These are phyloP conservation scores for Inonotus obliquus DNA, from an alignment of 1,284 basidiomycete genomes.

Conservation along the genomic window DNA sequence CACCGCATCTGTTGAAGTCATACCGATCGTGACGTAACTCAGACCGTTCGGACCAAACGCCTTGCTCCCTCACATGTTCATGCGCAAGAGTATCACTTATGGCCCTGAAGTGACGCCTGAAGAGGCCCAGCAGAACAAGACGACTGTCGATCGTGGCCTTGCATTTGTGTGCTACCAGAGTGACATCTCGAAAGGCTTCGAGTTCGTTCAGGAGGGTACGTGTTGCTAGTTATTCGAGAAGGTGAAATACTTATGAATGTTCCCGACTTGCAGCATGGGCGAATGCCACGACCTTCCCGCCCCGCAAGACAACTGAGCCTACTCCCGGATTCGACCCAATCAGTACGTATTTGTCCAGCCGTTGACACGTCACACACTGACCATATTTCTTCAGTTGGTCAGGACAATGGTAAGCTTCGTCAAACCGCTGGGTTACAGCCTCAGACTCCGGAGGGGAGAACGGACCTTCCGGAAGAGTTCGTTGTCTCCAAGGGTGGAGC, in stretches of 20 bases:
- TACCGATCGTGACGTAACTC: not conserved
- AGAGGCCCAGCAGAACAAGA: conserved; percentile 33
- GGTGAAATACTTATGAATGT: not conserved
- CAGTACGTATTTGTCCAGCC: conserved; percentile 14
- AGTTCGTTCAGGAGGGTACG: conserved; percentile 38
- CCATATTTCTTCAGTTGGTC: conserved; percentile 38
- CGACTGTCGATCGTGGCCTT: conserved; percentile 42
- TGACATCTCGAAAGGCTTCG: conserved; percentile 41
- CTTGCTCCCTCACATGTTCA: conserved; percentile 30
- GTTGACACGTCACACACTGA: not conserved
- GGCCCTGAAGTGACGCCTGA: conserved; percentile 39
- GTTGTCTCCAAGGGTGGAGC: conserved; percentile 37
- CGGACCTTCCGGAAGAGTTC: conserved; percentile 27
- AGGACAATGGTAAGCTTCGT: conserved; percentile 28
- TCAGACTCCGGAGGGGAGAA: conserved; percentile 26
- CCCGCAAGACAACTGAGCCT: conserved; percentile 13
- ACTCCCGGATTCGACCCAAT: conserved; percentile 29
- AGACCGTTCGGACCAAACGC: not conserved
- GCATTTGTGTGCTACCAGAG: conserved; percentile 48
- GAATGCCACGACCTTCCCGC: conserved; percentile 28
- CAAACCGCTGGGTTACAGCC: conserved; percentile 40
- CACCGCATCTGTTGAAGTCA: not conserved
- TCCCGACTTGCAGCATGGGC: conserved; percentile 26
- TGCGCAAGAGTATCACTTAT: conserved; percentile 43
- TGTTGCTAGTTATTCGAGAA: not conserved